These are phyloP conservation scores for Mycosphaerelloides madeirae DNA, from an alignment of 2,329 filamentous ascomycete species.

Conservation along the genomic window DNA sequence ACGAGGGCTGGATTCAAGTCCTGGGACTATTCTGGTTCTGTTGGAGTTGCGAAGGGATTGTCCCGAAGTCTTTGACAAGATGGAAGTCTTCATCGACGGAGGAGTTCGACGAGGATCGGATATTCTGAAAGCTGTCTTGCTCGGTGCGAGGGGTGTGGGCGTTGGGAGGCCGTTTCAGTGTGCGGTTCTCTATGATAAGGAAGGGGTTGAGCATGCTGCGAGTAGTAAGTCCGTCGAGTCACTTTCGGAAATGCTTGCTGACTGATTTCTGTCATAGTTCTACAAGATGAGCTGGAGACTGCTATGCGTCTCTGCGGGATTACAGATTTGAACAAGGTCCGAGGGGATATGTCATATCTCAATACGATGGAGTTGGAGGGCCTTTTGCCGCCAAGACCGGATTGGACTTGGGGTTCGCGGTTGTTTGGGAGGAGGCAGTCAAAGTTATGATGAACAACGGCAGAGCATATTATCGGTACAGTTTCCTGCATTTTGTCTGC, in stretches of 20 bases:
- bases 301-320: constrained; percentile 64
- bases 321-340: constrained; percentile 55
- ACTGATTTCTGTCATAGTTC: constrained; percentile 27
- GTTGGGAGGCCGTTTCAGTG: constrained; percentile 60
- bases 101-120: constrained; percentile 61
- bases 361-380: constrained; percentile 52
- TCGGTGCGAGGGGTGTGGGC: constrained; percentile 59
- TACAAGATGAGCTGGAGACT: constrained; percentile 58
- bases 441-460: constrained; percentile 13
- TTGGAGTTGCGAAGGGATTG: constrained; percentile 59
- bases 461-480: no score
- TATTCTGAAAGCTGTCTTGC: constrained; percentile 61
- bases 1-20: constrained; percentile 45
- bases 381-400: constrained; percentile 38
- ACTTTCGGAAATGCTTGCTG: constrained; percentile 3
- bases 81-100: constrained; percentile 63
- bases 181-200: constrained; percentile 55
- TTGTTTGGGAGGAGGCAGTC: constrained; percentile 16
- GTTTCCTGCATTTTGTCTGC: no score
- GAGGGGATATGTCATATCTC: constrained; percentile 52
- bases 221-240: constrained; percentile 45
- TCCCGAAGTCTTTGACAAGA: constrained; percentile 55
- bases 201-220: constrained; percentile 49
- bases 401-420: constrained; percentile 10
- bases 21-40: constrained; percentile 54